These are phyloP conservation scores for Gremmenia infestans DNA, from an alignment of 2,329 filamentous ascomycete species.

Conservation along the genomic window DNA sequence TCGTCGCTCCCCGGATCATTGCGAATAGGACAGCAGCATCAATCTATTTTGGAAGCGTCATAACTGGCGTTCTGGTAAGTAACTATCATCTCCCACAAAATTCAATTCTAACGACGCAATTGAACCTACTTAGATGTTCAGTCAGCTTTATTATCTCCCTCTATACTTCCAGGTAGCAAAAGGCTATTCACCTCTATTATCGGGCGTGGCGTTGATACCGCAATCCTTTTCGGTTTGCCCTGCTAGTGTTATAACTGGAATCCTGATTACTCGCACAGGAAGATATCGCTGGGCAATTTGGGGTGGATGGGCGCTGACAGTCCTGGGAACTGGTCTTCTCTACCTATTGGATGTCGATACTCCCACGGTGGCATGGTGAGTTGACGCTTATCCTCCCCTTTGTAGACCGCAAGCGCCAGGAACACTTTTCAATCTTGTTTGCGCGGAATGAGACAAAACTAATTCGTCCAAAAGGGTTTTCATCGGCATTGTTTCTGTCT, in stretches of 20 bases:
- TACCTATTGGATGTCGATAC: not conserved
- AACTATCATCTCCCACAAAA: not conserved
- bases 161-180: constrained; percentile 46
- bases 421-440: too few species aligned
- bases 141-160: constrained; percentile 13
- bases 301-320: constrained; percentile 46
- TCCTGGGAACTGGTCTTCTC: not conserved
- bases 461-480: not conserved
- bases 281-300: constrained; percentile 49
- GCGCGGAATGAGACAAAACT: too few species aligned
- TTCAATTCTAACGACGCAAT: not conserved
- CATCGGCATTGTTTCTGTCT: not conserved
- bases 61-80: constrained; percentile 16
- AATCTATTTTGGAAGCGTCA: constrained; percentile 33
- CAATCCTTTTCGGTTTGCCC: constrained; percentile 58
- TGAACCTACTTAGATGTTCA: not conserved
- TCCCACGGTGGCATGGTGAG: not conserved
- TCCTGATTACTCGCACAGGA: constrained; percentile 27
- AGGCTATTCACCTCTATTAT: constrained; percentile 43
- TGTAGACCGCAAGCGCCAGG: too few species aligned
- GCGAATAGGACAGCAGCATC: constrained; percentile 8
- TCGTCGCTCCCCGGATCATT: not conserved
- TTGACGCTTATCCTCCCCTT: too few species aligned
- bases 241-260: constrained; percentile 47
- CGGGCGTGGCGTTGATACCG: constrained; percentile 51